Evolutionary conservation across 495 filamentous ascomycete species (phyloP).

Genomic region (Penicillium ochrochloron): DNA sequence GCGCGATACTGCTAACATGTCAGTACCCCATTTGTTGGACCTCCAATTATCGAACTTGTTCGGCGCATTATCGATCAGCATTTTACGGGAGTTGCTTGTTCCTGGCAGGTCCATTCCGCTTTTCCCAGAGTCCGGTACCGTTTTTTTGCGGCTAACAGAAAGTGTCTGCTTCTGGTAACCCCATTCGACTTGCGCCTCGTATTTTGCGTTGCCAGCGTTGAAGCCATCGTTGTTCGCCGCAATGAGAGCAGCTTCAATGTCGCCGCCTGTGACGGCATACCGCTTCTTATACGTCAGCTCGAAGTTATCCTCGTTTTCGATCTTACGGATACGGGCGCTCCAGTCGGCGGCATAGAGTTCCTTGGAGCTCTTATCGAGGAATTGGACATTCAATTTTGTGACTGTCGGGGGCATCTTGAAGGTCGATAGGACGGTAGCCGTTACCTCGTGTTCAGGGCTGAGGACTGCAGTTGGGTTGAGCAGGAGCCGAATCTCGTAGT

Average conservation of each 20-base stretch:
- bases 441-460: constrained; percentile 12
- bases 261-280: constrained; percentile 15
- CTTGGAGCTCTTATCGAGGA: constrained; percentile 18
- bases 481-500: constrained; percentile 22
- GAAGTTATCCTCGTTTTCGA: constrained; percentile 16
- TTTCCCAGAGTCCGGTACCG: constrained; percentile 7
- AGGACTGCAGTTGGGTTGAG: constrained; percentile 17
- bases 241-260: constrained; percentile 16
- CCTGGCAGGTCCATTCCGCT: constrained; percentile 15
- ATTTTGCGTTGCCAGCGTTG: constrained; percentile 15
- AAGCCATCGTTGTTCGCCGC: constrained; percentile 20
- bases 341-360: constrained; percentile 21
- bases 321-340: constrained; percentile 21
- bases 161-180: constrained; percentile 18
- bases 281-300: constrained; percentile 24
- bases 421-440: constrained; percentile 13
- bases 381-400: constrained; percentile 19
- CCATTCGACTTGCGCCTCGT: constrained; percentile 25
- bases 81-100: constrained; percentile 16
- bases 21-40: constrained; percentile 19
- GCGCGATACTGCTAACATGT: constrained; percentile 12
- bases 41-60: constrained; percentile 24
- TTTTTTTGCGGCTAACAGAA: constrained; percentile 22
- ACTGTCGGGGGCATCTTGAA: constrained; percentile 9
- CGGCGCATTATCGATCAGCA: constrained; percentile 21